Conservation (phyloP, 352 stramenopile genomes). For the Phytopythium chamaehyphon region DNA sequence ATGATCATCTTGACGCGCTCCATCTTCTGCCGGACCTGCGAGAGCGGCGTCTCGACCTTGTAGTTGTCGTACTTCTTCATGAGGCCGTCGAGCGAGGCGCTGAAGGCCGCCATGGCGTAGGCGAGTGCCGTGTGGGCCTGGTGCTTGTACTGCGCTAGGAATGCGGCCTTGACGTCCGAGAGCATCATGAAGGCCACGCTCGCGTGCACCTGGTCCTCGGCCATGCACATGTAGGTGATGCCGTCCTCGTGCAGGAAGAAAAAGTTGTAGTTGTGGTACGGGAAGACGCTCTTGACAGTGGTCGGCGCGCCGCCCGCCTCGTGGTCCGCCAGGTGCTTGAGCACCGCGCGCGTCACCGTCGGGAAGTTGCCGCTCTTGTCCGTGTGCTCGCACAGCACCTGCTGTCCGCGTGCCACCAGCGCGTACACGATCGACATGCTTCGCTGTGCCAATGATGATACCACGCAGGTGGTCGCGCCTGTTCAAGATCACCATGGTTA, state of each 20-base stretch:
- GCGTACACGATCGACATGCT: constrained; percentile 79
- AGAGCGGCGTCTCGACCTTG: constrained; percentile 71
- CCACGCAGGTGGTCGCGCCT: neutral
- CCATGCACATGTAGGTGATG: constrained; percentile 84
- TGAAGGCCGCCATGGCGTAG: constrained; percentile 69
- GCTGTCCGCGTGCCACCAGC: constrained; percentile 65
- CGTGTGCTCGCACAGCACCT: constrained; percentile 75
- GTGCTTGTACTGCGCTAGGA: constrained; percentile 59
- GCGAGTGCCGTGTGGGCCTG: constrained; percentile 63
- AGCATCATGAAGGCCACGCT: constrained; percentile 78
- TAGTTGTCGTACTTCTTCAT: constrained; percentile 88
- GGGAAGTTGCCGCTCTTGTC: constrained; percentile 74
- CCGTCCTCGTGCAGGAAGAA: constrained; percentile 73
- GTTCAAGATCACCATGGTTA: no score
- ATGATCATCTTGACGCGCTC: constrained; percentile 98
- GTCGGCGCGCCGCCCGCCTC: constrained; percentile 18
- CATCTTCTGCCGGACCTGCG: constrained; percentile 92
- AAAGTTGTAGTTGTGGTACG: constrained; percentile 79
- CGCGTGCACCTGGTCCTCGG: constrained; percentile 66
- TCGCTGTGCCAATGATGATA: no score
- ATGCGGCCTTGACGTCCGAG: constrained; percentile 54
- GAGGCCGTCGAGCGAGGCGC: constrained; percentile 44
- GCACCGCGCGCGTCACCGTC: constrained; percentile 64
- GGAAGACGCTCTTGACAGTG: constrained; percentile 62
- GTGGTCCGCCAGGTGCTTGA: constrained; percentile 67